These are phyloP conservation scores for Alternaria sp. DNA, from an alignment of 2,329 filamentous ascomycete genomes.

Conservation along the genomic window DNA sequence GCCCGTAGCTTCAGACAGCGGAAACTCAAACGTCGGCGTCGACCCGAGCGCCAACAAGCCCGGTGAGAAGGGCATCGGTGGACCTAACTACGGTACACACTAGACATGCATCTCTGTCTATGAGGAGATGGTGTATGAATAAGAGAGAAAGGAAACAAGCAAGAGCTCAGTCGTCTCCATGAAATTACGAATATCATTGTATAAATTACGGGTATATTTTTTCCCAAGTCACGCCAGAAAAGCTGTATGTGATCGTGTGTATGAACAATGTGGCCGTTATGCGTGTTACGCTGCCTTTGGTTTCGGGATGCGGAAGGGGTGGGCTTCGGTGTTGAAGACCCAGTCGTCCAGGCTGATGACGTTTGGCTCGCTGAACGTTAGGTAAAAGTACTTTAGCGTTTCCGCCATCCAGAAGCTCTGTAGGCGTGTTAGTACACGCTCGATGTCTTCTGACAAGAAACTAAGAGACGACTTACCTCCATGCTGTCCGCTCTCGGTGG, in stretches of 20 bases:
- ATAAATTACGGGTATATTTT: neutral
- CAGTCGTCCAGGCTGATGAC: slow-evolving; percentile 54
- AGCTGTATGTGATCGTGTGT: neutral
- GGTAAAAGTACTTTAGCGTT: slow-evolving; percentile 59
- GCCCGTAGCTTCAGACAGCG: slow-evolving; percentile 22
- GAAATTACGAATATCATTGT: neutral
- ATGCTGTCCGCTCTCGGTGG: slow-evolving; percentile 52
- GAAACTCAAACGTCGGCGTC: slow-evolving; percentile 24
- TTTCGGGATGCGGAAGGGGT: slow-evolving; percentile 50
- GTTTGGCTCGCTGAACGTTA: slow-evolving; percentile 53
- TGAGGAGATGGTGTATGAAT: neutral
- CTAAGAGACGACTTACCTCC: slow-evolving; percentile 43
- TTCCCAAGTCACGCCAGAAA: neutral
- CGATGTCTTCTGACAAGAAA: neutral
- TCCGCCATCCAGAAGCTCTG: slow-evolving; percentile 58
- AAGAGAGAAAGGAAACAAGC: neutral
- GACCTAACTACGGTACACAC: slow-evolving; percentile 19
- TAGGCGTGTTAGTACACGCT: slow-evolving; percentile 11
- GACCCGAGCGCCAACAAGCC: slow-evolving; percentile 22
- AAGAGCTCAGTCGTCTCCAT: neutral
- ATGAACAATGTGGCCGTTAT: neutral
- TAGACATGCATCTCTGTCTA: slow-evolving; percentile 4
- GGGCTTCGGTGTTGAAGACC: slow-evolving; percentile 58
- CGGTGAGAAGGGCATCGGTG: slow-evolving; percentile 26
- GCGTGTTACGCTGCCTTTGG: neutral